Conservation (phyloP, 345 rosid species). For the Acer yangbiense region DNA sequence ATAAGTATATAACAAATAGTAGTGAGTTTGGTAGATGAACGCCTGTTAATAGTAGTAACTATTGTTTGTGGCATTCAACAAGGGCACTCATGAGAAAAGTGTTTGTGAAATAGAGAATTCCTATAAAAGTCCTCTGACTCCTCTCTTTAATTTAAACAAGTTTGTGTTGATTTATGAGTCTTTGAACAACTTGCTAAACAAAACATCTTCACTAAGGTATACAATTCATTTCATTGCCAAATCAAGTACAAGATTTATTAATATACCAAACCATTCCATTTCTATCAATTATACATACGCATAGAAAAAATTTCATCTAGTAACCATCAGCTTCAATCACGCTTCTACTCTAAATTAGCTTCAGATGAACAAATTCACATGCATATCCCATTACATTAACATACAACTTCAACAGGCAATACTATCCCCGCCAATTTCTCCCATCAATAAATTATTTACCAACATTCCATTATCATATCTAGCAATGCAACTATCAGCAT, state of each 20-base stretch:
- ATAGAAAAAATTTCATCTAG: not conserved
- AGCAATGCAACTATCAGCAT: not conserved
- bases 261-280: not conserved
- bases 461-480: not conserved
- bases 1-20: not conserved
- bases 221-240: not conserved
- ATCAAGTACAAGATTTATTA: not conserved
- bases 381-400: not conserved
- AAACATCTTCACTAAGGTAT: not conserved
- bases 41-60: too few species aligned
- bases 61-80: not conserved
- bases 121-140: not conserved
- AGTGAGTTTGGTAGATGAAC: not conserved
- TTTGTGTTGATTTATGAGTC: not conserved
- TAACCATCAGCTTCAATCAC: conserved; percentile 1
- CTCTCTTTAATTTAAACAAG: not conserved
- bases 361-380: not conserved
- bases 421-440: not conserved
- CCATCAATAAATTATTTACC: not conserved
- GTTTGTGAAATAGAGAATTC: not conserved
- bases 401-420: not conserved
- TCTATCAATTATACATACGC: not conserved
- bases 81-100: not conserved
- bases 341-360: not conserved
- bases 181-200: not conserved